A percentile compares a stretch with the other conserved stretches of the same genome.
Evolutionary conservation across 164 flowering plant species (phyloP).

Genomic region (Piper longum): DNA sequence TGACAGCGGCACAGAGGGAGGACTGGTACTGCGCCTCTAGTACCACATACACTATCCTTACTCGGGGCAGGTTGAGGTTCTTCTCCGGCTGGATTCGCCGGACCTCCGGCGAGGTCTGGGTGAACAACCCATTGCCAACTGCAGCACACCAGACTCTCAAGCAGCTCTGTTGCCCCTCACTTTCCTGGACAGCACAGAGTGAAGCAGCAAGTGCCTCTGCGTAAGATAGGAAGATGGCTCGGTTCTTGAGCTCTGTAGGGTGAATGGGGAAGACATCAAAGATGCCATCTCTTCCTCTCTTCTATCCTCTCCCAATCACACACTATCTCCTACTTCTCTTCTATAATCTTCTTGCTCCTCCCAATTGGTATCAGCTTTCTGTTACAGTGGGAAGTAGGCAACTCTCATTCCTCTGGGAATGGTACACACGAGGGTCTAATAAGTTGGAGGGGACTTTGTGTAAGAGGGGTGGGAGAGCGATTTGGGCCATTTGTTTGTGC

Average conservation of each 20-base stretch:
- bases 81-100: slow-evolving; percentile 72
- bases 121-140: slow-evolving; percentile 83
- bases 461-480: slow-evolving; percentile 15
- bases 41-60: slow-evolving; percentile 89
- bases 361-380: neutral
- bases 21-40: slow-evolving; percentile 97
- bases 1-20: slow-evolving; percentile 71
- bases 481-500: slow-evolving; percentile 20
- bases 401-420: too few species aligned
- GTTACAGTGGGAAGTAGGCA: too few species aligned
- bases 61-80: slow-evolving; percentile 42
- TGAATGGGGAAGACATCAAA: slow-evolving; percentile 59
- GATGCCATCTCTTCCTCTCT: slow-evolving; percentile 49
- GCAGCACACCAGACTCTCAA: slow-evolving; percentile 49
- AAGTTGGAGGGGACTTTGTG: slow-evolving; percentile 5
- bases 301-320: neutral
- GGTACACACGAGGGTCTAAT: neutral
- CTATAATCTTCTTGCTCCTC: slow-evolving; percentile 1
- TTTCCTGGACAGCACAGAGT: slow-evolving; percentile 60
- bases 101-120: slow-evolving; percentile 84
- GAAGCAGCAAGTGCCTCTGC: slow-evolving; percentile 55
- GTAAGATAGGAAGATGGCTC: slow-evolving; percentile 52
- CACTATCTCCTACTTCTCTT: neutral
- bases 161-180: slow-evolving; percentile 19
- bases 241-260: slow-evolving; percentile 34